A percentile compares a stretch with the other conserved stretches of the same genome.
Conservation (phyloP, 148 eudicot genomes). For the Euryodendron excelsum region DNA sequence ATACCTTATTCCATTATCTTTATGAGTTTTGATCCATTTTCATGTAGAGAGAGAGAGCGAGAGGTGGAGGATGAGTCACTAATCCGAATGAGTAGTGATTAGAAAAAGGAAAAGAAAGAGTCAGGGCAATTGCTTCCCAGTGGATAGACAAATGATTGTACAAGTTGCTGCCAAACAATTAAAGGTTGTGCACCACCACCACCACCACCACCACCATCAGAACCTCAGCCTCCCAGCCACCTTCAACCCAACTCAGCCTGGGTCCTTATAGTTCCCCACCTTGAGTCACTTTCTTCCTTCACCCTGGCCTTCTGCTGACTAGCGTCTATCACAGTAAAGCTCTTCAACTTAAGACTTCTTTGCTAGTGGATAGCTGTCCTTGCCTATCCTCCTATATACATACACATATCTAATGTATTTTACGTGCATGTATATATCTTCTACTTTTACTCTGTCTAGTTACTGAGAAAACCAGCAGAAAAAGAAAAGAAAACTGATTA, state of each 20-base stretch:
- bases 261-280: neutral
- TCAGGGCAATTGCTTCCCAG: neutral
- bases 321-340: neutral
- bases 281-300: neutral
- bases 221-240: neutral
- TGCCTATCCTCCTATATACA: no score
- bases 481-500: no score
- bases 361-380: neutral
- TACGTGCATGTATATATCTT: no score
- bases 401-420: no score
- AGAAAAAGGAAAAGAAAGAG: neutral
- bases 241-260: conserved; percentile 17
- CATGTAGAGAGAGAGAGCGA: conserved; percentile 1
- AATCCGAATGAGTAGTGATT: neutral
- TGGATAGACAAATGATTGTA: conserved; percentile 1
- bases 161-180: neutral
- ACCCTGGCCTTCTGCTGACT: conserved; percentile 2
- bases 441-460: no score
- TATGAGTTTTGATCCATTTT: no score
- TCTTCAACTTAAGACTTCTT: neutral
- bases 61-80: conserved; percentile 16
- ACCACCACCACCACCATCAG: neutral
- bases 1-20: neutral
- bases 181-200: neutral
- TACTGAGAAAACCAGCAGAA: no score